These are phyloP conservation scores for Tulasnella calospora DNA, from an alignment of 768 basidiomycete species.

Conservation along the genomic window DNA sequence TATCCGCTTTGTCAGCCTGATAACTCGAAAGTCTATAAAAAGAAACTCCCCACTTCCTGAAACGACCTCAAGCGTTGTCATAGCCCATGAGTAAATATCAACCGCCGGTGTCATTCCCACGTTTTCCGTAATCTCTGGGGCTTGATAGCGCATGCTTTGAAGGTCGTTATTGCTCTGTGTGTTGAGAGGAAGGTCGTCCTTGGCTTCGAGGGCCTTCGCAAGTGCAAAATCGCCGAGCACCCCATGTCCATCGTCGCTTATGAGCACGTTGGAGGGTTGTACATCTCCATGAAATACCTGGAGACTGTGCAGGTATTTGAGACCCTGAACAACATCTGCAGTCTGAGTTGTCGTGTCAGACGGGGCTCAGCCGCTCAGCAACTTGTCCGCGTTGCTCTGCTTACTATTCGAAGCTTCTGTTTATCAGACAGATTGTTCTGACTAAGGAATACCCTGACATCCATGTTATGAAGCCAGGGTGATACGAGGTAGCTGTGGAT, in stretches of 20 bases:
- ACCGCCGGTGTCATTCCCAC: not conserved
- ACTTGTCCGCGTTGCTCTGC: not conserved
- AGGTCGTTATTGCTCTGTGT: not conserved
- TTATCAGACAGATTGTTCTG: not conserved
- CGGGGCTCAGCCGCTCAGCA: not conserved
- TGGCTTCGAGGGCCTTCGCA: not conserved
- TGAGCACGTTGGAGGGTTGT: not conserved
- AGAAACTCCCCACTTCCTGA: not conserved
- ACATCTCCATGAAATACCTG: not conserved
- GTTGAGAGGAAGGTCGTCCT: not conserved
- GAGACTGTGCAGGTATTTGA: not conserved
- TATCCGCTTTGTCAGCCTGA: not conserved
- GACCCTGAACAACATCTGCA: not conserved
- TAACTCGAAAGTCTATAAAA: not conserved
- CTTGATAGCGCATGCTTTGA: conserved; percentile 4
- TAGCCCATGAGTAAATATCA: not conserved
- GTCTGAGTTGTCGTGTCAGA: not conserved
- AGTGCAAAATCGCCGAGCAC: conserved; percentile 1
- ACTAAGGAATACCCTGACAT: not conserved
- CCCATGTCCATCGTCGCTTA: not conserved
- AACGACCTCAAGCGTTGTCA: conserved; percentile 7
- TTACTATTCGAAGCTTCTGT: not conserved
- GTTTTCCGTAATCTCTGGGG: not conserved
- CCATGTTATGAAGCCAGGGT: not conserved
- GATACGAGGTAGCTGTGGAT: not conserved